Conservation (phyloP, 208 protist genomes). For the Angomonas ambiguus region DNA sequence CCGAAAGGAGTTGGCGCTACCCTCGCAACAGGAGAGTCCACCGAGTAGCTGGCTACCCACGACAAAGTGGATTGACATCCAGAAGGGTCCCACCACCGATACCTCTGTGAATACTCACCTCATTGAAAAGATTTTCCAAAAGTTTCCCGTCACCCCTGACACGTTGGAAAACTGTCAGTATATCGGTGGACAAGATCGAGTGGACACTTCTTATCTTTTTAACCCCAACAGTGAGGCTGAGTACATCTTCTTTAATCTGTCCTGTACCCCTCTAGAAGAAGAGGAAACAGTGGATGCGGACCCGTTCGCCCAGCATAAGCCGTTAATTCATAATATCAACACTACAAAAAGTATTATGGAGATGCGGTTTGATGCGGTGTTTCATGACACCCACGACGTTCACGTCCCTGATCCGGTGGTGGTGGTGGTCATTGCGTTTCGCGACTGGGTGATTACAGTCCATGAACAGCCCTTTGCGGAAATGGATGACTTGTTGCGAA, state of each 20-base stretch:
- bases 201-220: slow-evolving; percentile 38
- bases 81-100: slow-evolving; percentile 27
- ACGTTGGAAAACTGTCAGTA: slow-evolving; percentile 65
- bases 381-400: slow-evolving; percentile 28
- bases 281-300: not conserved
- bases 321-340: not conserved
- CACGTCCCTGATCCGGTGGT: slow-evolving; percentile 46
- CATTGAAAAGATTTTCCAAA: slow-evolving; percentile 37
- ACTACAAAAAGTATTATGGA: slow-evolving; percentile 66
- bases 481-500: slow-evolving; percentile 75
- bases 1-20: slow-evolving; percentile 30
- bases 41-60: slow-evolving; percentile 16
- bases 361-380: slow-evolving; percentile 76
- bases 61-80: slow-evolving; percentile 80
- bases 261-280: slow-evolving; percentile 53
- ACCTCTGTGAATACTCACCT: slow-evolving; percentile 24
- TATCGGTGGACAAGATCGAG: slow-evolving; percentile 45
- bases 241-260: slow-evolving; percentile 72
- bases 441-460: slow-evolving; percentile 82
- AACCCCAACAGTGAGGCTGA: slow-evolving; percentile 11
- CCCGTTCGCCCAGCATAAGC: not conserved
- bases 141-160: slow-evolving; percentile 57
- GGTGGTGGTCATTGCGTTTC: slow-evolving; percentile 69
- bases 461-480: slow-evolving; percentile 85
- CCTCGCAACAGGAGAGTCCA: slow-evolving; percentile 3